Evolutionary conservation across 2,329 filamentous ascomycete genomes (phyloP).

Genomic region (Cladophialophora bantiana): DNA sequence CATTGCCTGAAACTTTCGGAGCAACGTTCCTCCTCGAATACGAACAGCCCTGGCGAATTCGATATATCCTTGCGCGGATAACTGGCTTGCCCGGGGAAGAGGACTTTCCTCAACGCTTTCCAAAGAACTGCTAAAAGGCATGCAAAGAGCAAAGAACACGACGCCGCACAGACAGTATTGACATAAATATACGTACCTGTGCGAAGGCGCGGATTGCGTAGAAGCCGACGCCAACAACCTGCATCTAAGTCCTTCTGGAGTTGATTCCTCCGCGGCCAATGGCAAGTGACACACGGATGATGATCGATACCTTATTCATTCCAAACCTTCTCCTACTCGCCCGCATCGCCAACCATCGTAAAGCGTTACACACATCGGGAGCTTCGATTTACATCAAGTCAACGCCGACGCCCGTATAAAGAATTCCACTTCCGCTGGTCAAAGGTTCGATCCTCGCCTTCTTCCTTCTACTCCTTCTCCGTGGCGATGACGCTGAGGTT

Average conservation of each 20-base stretch:
- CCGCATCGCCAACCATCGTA: too few relatives aligned
- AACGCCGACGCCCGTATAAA: background rate
- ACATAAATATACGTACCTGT: too few relatives aligned
- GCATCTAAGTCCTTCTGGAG: too few relatives aligned
- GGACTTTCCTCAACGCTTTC: background rate
- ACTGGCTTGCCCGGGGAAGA: background rate
- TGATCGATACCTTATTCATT: too few relatives aligned
- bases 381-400: too few relatives aligned
- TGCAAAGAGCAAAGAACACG: background rate
- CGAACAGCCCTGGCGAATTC: background rate
- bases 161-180: background rate
- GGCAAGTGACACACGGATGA: too few relatives aligned
- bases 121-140: background rate
- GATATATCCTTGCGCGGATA: background rate
- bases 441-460: background rate
- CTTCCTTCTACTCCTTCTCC: slow-evolving; percentile 13
- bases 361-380: too few relatives aligned
- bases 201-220: too few relatives aligned
- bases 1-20: background rate
- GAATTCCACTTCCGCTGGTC: background rate
- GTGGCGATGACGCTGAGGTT: slow-evolving; percentile 15
- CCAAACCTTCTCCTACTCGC: too few relatives aligned
- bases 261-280: too few relatives aligned
- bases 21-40: background rate
- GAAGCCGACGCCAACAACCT: too few relatives aligned